Evolutionary conservation across 345 rosid species (phyloP).

Genomic region (Pugionium dolabratum): DNA sequence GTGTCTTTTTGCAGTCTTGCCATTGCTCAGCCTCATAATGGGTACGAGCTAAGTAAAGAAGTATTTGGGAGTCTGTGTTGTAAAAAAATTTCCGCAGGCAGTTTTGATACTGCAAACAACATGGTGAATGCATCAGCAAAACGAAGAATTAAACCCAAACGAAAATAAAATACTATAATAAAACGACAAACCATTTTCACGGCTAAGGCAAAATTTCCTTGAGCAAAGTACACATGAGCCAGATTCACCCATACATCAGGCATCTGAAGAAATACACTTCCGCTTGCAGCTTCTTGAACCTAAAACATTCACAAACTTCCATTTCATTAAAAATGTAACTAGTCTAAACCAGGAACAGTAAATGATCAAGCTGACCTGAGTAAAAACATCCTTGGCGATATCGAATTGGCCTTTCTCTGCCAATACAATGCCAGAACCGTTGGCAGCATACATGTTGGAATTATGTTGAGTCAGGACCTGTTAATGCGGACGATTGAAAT

Average conservation of each 20-base stretch:
- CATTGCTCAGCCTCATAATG: slow-evolving; percentile 99
- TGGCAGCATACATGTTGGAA: slow-evolving; percentile 93
- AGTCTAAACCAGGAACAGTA: slow-evolving; percentile 23
- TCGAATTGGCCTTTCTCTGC: slow-evolving; percentile 98
- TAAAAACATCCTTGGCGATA: slow-evolving; percentile 92
- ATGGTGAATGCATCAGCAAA: slow-evolving; percentile 22
- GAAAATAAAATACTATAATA: background rate
- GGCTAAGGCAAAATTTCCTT: slow-evolving; percentile 91
- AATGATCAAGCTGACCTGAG: slow-evolving; percentile 56
- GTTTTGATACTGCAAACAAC: slow-evolving; percentile 82
- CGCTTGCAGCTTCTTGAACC: slow-evolving; percentile 99
- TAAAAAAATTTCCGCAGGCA: slow-evolving; percentile 89
- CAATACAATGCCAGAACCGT: slow-evolving; percentile 92
- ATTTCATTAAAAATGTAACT: slow-evolving; percentile 17
- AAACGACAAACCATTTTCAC: slow-evolving; percentile 84
- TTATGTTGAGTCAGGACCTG: slow-evolving; percentile 92
- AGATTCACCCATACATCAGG: slow-evolving; percentile 98
- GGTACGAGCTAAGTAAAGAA: slow-evolving; percentile 91
- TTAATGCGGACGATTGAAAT: slow-evolving; percentile 12
- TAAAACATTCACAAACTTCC: slow-evolving; percentile 38
- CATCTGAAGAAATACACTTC: slow-evolving; percentile 94
- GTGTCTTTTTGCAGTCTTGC: slow-evolving; percentile 99
- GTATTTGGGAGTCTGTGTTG: slow-evolving; percentile 89
- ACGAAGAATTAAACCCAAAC: background rate
- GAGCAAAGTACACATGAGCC: slow-evolving; percentile 96